Percentiles rank a stretch among this genome's conserved stretches.
Evolutionary conservation across 2,329 filamentous ascomycete genomes (phyloP).

Genomic region (Paraphoma sp.): DNA sequence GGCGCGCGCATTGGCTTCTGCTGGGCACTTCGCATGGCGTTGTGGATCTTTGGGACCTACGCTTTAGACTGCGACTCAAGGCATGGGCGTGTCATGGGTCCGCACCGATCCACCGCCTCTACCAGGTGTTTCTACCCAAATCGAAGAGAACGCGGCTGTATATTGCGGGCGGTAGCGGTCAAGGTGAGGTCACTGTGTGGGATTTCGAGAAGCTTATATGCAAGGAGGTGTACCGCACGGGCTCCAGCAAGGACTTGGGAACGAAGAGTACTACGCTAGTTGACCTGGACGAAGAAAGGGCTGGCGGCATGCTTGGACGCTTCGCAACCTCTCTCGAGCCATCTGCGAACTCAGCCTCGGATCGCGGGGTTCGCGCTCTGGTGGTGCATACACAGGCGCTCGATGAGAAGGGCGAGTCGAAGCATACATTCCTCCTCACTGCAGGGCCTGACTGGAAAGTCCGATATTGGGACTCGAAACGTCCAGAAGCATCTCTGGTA

Average conservation of each 20-base stretch:
- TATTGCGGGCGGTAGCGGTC: constrained; percentile 83
- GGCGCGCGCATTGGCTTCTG: constrained; percentile 86
- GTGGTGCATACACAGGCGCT: constrained; percentile 73
- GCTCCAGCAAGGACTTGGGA: constrained; percentile 44
- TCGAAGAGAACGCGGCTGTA: constrained; percentile 81
- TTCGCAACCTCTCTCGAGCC: constrained; percentile 74
- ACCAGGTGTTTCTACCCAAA: constrained; percentile 63
- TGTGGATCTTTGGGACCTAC: constrained; percentile 91
- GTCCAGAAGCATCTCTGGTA: constrained; percentile 77
- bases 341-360: constrained; percentile 59
- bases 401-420: constrained; percentile 73
- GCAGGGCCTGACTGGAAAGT: constrained; percentile 90
- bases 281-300: constrained; percentile 86
- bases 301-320: constrained; percentile 83
- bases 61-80: constrained; percentile 88
- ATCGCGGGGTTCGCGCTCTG: constrained; percentile 77
- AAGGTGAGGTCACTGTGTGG: constrained; percentile 93
- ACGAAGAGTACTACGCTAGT: constrained; percentile 71
- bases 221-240: constrained; percentile 82
- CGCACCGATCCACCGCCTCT: constrained; percentile 78
- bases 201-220: constrained; percentile 90
- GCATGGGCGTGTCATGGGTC: constrained; percentile 87
- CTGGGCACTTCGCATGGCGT: constrained; percentile 93
- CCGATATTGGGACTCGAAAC: constrained; percentile 89
- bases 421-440: constrained; percentile 83